Percentiles rank a stretch among this genome's conserved stretches.
Evolutionary conservation across 192 early-diverging fungal genomes (phyloP).

Genomic region (Backusella luteola): DNA sequence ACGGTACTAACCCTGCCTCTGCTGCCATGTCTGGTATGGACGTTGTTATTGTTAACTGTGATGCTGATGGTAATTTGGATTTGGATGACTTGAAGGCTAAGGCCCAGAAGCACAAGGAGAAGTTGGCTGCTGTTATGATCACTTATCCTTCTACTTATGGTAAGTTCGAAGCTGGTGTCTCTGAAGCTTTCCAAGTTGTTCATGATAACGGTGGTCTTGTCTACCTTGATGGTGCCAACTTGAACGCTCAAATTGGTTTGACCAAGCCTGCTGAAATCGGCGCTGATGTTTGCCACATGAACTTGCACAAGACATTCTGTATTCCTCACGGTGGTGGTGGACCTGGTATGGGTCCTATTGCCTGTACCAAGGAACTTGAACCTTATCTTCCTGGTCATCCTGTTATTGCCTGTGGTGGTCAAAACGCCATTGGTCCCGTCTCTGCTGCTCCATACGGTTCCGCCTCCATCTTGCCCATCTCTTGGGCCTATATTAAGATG

Average conservation of each 20-base stretch:
- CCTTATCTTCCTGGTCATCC: constrained; percentile 95
- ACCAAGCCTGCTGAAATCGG: constrained; percentile 92
- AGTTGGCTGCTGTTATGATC: constrained; percentile 95
- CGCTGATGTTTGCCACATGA: constrained; percentile 99
- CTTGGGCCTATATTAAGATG: constrained; percentile 99
- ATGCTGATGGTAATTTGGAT: constrained; percentile 90
- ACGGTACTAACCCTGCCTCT: constrained; percentile 99
- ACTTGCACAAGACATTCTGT: constrained; percentile 99
- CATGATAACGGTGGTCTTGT: constrained; percentile 96
- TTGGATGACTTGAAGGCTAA: constrained; percentile 86
- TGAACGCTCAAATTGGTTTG: constrained; percentile 86
- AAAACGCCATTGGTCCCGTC: constrained; percentile 86
- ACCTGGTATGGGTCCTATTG: constrained; percentile 97
- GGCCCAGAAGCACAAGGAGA: constrained; percentile 83
- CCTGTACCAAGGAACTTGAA: constrained; percentile 81
- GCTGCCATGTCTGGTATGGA: constrained; percentile 97
- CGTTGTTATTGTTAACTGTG: constrained; percentile 92
- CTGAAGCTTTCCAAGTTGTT: constrained; percentile 87
- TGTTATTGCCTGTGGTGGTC: constrained; percentile 68
- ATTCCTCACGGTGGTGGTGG: constrained; percentile 99
- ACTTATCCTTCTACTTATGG: constrained; percentile 99
- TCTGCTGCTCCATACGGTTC: constrained; percentile 97
- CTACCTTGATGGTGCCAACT: constrained; percentile 97
- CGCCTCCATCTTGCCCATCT: constrained; percentile 94
- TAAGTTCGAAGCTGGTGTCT: constrained; percentile 91